These are phyloP conservation scores for Lagerstroemia speciosa DNA, from an alignment of 345 rosid species.

Conservation along the genomic window DNA sequence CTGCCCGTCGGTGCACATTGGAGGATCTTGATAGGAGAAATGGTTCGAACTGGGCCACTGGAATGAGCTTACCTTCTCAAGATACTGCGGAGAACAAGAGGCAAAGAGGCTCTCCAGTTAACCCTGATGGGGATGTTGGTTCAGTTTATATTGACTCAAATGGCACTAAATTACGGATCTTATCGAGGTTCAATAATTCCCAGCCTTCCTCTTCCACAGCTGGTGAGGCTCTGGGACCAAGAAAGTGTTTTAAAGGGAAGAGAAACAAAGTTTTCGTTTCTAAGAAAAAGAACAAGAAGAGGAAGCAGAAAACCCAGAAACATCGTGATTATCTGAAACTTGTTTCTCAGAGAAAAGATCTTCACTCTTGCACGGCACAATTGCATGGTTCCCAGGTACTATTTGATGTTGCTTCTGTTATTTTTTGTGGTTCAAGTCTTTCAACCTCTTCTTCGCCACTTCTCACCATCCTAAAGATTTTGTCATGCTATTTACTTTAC, in stretches of 20 bases:
- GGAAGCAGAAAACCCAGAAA: constrained; percentile 45
- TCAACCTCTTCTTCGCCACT: not conserved
- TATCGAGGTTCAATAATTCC: constrained; percentile 51
- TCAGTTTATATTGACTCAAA: constrained; percentile 82
- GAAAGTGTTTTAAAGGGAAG: constrained; percentile 33
- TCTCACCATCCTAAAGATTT: not conserved
- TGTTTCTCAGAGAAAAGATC: constrained; percentile 43
- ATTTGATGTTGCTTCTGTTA: constrained; percentile 14
- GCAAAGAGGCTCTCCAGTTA: constrained; percentile 23
- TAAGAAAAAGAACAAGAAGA: constrained; percentile 44
- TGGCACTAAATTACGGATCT: constrained; percentile 77
- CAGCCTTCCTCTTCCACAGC: constrained; percentile 15
- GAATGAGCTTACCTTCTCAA: constrained; percentile 33
- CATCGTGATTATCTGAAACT: constrained; percentile 42
- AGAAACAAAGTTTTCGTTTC: constrained; percentile 29
- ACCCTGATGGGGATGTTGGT: constrained; percentile 52
- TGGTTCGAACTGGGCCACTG: constrained; percentile 56
- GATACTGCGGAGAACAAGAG: constrained; percentile 33
- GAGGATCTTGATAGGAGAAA: constrained; percentile 91
- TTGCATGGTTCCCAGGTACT: constrained; percentile 43
- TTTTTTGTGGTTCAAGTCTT: not conserved
- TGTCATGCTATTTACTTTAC: not conserved
- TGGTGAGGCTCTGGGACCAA: constrained; percentile 26
- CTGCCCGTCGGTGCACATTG: constrained; percentile 57
- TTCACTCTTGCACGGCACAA: constrained; percentile 27